Evolutionary conservation across 768 basidiomycete genomes (phyloP), one percentile per base, ranked within the genome.

Genomic region (Suillus occidentalis): DNA sequence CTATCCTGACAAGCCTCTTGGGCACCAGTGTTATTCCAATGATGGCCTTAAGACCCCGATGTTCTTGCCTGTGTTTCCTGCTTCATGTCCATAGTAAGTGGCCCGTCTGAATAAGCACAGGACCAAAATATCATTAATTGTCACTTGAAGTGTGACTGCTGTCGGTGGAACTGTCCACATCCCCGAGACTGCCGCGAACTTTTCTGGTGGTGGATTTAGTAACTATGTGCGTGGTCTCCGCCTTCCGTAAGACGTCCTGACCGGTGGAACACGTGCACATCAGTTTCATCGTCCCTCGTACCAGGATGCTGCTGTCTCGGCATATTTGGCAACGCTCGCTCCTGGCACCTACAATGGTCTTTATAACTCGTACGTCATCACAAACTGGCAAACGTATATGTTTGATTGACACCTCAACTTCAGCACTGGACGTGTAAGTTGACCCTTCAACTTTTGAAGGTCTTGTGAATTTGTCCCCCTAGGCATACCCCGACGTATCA

Each of bases 181-280:
- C 60, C 89, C 88, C 0, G 90, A 92, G 72, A 80, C 79, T 14
- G 87, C 85, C 0, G 84, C 83, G 0, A 72, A 62, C 67, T 89
- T 91, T 78, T 90, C 88, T 16, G 89, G 89, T 1, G 90, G 90
- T 42, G 90, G 90, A 3, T 92, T 91, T 77, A 90, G 89, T 71
- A 80, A 89, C 66, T 85, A 85, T 60, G 88, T 89, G 10, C 66
- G 83, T 80, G 5, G 34, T 20, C n/a, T 18, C 10, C 25, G n/a
- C 14, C 28, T 16, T 49, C 53, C 53, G 34, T 34, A 8, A 22
- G 6, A 14, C 25, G 40, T 62, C 12, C 37, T 52, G 43, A 65
- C 28, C 43, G 8, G 6, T 56, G 39, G 12, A 9, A 31, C 25
- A 37, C 39, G n/a, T 37, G 20, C 3, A 39, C 7, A 25, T 47